phyloP scores from a whole-genome alignment of 2,329 filamentous ascomycete species.

The Macroventuria anomochaeta region DNA sequence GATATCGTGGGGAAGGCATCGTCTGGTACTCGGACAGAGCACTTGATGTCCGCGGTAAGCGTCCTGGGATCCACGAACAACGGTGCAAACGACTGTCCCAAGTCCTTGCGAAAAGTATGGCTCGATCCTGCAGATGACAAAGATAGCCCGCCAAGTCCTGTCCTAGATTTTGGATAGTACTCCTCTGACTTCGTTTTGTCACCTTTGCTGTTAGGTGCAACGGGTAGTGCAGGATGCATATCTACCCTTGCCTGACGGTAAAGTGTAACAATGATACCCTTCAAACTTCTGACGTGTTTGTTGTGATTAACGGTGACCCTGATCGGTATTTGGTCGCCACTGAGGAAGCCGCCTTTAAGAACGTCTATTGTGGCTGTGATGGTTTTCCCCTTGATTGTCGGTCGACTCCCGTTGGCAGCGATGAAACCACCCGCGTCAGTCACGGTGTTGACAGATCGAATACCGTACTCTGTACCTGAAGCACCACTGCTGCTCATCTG shows the following conservation, averaged over 20 bases:
- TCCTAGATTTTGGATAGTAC: conserved; percentile 84
- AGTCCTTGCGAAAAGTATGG: conserved; percentile 93
- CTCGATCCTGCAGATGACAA: conserved; percentile 84
- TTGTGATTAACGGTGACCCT: conserved; percentile 85
- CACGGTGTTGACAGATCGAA: conserved; percentile 51
- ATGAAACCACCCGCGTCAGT: conserved; percentile 56
- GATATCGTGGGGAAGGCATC: conserved; percentile 92
- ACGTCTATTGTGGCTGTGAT: conserved; percentile 89
- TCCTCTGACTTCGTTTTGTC: conserved; percentile 78
- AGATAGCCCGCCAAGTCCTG: conserved; percentile 84
- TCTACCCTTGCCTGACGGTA: conserved; percentile 93
- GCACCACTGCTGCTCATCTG: conserved; percentile 64
- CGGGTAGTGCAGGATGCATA: conserved; percentile 69
- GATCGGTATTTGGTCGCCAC: conserved; percentile 82
- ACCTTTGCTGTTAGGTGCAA: conserved; percentile 67
- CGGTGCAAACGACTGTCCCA: conserved; percentile 86
- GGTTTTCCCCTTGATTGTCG: conserved; percentile 69
- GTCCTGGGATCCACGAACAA: conserved; percentile 84
- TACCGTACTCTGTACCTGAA: conserved; percentile 52
- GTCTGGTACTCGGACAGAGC: conserved; percentile 84
- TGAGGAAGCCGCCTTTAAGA: conserved; percentile 79
- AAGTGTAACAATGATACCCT: conserved; percentile 90
- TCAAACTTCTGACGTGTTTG: conserved; percentile 86
- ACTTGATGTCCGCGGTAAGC: conserved; percentile 79
- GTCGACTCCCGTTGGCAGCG: conserved; percentile 55